Conservation (phyloP, 2,329 filamentous ascomycete genomes). For the Fusarium sp. region DNA sequence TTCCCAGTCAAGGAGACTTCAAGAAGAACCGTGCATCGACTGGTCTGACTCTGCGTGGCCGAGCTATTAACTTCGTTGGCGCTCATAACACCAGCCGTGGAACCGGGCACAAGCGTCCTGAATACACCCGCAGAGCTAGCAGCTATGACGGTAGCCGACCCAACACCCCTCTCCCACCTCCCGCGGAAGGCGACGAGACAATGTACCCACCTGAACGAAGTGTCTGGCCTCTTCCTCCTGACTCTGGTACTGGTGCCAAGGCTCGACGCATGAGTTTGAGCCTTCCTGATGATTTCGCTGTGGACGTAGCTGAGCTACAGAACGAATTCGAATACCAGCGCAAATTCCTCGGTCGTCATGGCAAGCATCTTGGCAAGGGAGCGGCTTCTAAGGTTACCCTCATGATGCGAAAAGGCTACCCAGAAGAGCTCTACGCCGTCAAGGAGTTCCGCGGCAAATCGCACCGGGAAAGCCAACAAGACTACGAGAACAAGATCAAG, state of each 20-base stretch:
- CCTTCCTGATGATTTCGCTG: constrained; percentile 77
- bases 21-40: constrained; percentile 63
- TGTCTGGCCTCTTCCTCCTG: constrained; percentile 70
- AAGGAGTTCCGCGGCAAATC: constrained; percentile 86
- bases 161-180: constrained; percentile 31
- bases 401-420: constrained; percentile 76
- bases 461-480: constrained; percentile 72
- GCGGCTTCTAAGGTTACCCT: constrained; percentile 84
- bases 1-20: constrained; percentile 58
- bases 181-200: constrained; percentile 36
- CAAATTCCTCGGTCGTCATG: constrained; percentile 76
- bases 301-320: constrained; percentile 75
- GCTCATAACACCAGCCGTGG: constrained; percentile 37
- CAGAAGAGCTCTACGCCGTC: constrained; percentile 78
- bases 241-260: constrained; percentile 78
- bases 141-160: constrained; percentile 58
- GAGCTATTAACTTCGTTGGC: constrained; percentile 59
- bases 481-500: constrained; percentile 90
- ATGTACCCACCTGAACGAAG: constrained; percentile 55
- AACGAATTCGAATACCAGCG: constrained; percentile 76
- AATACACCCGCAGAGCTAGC: constrained; percentile 53
- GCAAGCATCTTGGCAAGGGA: constrained; percentile 82
- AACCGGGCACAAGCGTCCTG: constrained; percentile 35
- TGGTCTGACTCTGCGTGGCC: constrained; percentile 59
- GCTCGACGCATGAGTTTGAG: constrained; percentile 80